A percentile compares a stretch with the other conserved stretches of the same genome.
Evolutionary conservation across 2,329 filamentous ascomycete genomes (phyloP).

Genomic region (Endocalyx cinctus): DNA sequence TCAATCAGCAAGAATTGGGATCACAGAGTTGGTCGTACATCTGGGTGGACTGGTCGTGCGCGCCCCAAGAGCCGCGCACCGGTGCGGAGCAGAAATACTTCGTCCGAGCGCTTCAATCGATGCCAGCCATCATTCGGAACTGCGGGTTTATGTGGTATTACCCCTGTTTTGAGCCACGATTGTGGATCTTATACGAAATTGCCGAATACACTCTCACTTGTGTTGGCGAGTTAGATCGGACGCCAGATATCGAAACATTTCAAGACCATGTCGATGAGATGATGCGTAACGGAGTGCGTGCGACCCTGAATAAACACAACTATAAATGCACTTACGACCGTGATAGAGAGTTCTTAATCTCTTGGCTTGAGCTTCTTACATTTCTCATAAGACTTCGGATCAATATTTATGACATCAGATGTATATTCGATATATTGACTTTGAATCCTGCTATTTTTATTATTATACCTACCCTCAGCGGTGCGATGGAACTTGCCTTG

Average conservation of each 20-base stretch:
- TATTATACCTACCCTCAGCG: no score
- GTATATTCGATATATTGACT: no score
- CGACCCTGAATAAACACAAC: slow-evolving; percentile 6
- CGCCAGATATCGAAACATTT: not conserved
- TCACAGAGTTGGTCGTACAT: slow-evolving; percentile 19
- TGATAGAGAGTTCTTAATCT: slow-evolving; percentile 6
- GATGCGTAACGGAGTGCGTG: slow-evolving; percentile 3
- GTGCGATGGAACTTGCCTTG: no score
- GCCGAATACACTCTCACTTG: slow-evolving; percentile 6
- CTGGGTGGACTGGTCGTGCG: slow-evolving; percentile 23
- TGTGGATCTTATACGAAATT: slow-evolving; percentile 21
- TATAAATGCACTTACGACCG: slow-evolving; percentile 6
- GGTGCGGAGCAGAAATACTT: slow-evolving; percentile 16
- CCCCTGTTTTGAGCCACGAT: slow-evolving; percentile 18
- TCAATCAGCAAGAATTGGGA: slow-evolving; percentile 14
- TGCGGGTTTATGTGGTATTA: slow-evolving; percentile 20
- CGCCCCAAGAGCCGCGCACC: slow-evolving; percentile 19
- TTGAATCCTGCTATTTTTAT: no score
- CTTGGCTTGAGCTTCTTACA: slow-evolving; percentile 6
- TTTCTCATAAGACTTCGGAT: slow-evolving; percentile 13
- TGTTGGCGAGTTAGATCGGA: not conserved
- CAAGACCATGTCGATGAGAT: slow-evolving; percentile 2
- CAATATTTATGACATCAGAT: slow-evolving; percentile 10
- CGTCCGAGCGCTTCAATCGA: slow-evolving; percentile 13
- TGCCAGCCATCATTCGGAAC: slow-evolving; percentile 21